Evolutionary conservation across 2,329 filamentous ascomycete species (phyloP), one percentile per base, ranked within the genome.

Genomic region (Aspergillus ustus): DNA sequence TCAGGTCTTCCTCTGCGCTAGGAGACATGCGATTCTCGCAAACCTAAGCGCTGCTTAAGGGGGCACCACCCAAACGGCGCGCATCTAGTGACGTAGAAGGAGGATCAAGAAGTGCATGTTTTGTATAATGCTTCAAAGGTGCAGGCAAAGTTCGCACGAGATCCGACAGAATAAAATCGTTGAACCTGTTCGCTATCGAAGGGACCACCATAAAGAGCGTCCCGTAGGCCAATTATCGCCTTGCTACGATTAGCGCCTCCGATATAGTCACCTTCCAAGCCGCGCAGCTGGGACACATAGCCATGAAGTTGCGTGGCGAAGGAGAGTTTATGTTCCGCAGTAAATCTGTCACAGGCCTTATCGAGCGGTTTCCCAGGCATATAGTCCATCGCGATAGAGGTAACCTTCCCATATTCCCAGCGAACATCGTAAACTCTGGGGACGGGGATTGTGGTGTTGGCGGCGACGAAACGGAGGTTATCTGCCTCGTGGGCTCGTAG

Each of bases 121-220:
- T 66, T 15, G 61, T 55, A 52, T 62, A 67, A 55, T 66, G 62
- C 48, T 53, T 59, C 4, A 66, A 43, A 19, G 66, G 2, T 25
- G 62, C 63, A 2, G 64, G 65, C 11, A 49, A 53, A 5, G 17
- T n/a, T 11, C 34, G 48, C 2, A 63, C 37, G n/a, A 67, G 60
- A 58, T 63, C 63, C 20, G 52, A 58, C 11, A 68, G 28, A 13
- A 69, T 66, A 52, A 65, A 69, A 20, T 69, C 56, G 52, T 66
- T 69, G 56, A 69, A 68, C n/a, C 56, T 58, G 45, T 48, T 69
- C 68, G 25, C 63, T 52, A 62, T 74, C 63, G 61, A 71, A 69
- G n/a, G 67, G 67, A 3, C 67, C 69, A 9, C 63, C 65, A 58
- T 68, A 64, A 43, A 64, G 46, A 11, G 63, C 56, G 13, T 50